phyloP scores from a whole-genome alignment of 352 stramenopile species.

The Phytophthora agathidicida region DNA sequence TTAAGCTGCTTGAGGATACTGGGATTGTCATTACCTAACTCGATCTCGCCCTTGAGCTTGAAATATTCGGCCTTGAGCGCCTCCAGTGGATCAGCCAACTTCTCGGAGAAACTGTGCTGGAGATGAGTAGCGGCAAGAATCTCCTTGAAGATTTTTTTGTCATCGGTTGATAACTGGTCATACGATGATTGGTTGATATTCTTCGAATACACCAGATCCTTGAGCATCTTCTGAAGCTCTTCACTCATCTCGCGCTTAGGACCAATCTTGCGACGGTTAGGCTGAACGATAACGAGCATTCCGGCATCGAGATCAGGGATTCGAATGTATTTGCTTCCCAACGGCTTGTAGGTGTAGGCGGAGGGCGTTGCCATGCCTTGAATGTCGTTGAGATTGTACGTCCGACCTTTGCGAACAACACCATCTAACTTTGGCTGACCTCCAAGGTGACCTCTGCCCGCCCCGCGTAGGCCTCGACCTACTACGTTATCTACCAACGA shows the following conservation, averaged over 20 bases:
- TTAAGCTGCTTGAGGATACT: background rate
- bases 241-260: conserved; percentile 18
- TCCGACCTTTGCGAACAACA: background rate
- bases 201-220: conserved; percentile 1
- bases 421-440: conserved; percentile 4
- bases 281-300: conserved; percentile 11
- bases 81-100: conserved; percentile 1
- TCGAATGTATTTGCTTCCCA: conserved; percentile 21
- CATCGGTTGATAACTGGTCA: conserved; percentile 8
- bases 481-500: too few relatives aligned
- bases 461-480: background rate
- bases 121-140: conserved; percentile 12
- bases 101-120: conserved; percentile 7
- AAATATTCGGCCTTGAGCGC: background rate
- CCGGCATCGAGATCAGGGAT: conserved; percentile 14
- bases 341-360: too few relatives aligned
- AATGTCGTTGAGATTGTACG: conserved; percentile 29
- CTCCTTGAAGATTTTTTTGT: conserved; percentile 17
- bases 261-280: background rate
- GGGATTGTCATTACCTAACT: too few relatives aligned
- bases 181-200: conserved; percentile 11
- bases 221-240: conserved; percentile 6
- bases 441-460: too few relatives aligned
- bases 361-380: conserved; percentile 2
- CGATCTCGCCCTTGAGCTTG: background rate